A percentile compares a stretch with the other conserved stretches of the same genome.
These are phyloP conservation scores for Puccinia coronata DNA, from an alignment of 1,284 basidiomycete genomes.

Conservation along the genomic window DNA sequence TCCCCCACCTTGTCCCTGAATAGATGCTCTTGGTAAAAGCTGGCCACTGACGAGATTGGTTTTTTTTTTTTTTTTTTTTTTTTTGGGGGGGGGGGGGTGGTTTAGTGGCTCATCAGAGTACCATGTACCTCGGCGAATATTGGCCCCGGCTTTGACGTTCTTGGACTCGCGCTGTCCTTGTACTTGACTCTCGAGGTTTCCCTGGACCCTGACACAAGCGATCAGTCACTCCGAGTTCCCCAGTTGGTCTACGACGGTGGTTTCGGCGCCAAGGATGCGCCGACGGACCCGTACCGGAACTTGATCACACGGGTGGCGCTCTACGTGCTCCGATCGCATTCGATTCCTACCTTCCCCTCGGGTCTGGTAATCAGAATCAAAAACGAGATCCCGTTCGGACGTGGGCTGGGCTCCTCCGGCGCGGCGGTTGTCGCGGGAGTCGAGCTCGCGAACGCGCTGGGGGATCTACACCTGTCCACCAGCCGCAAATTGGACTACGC, in stretches of 20 bases:
- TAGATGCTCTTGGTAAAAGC: background rate
- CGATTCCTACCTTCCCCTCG: slow-evolving; percentile 72
- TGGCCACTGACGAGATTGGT: background rate
- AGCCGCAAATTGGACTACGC: slow-evolving; percentile 89
- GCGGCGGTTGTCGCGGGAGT: slow-evolving; percentile 97
- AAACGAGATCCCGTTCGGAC: slow-evolving; percentile 96
- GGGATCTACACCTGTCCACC: slow-evolving; percentile 69
- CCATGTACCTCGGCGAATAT: slow-evolving; percentile 98
- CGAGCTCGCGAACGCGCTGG: slow-evolving; percentile 81
- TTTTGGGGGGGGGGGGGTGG: too few species aligned
- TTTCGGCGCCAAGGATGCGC: slow-evolving; percentile 50
- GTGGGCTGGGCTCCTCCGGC: slow-evolving; percentile 93
- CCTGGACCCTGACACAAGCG: slow-evolving; percentile 53
- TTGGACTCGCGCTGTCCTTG: slow-evolving; percentile 91
- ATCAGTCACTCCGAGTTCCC: background rate
- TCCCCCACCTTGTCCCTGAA: background rate
- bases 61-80: background rate
- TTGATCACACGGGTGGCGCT: slow-evolving; percentile 95
- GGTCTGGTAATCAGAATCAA: slow-evolving; percentile 72
- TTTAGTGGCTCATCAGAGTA: slow-evolving; percentile 69
- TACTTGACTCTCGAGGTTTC: slow-evolving; percentile 76
- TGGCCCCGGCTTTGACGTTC: slow-evolving; percentile 97
- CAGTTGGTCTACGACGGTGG: slow-evolving; percentile 56
- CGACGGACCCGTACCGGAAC: slow-evolving; percentile 90
- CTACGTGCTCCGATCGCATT: slow-evolving; percentile 89